Evolutionary conservation across 352 stramenopile species (phyloP), one percentile per base, ranked within the genome.

Genomic region (Pythium dissotocum): DNA sequence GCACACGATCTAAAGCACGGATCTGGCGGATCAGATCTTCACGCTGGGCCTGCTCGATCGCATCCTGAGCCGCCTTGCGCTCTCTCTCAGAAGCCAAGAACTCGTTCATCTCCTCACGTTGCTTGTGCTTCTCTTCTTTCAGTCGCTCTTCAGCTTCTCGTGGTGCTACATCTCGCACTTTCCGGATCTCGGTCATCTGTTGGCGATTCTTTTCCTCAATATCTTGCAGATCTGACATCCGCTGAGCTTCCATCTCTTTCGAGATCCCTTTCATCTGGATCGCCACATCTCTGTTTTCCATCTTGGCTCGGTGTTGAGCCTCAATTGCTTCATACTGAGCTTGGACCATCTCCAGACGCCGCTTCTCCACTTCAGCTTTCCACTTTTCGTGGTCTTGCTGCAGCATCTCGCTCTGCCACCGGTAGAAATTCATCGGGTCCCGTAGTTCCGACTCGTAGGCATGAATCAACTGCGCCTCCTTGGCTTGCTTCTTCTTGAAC

Each of bases 401-500:
- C 52, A 87, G 77, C 86, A 97, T 97, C n/a, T 77, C 77, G 12
- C 69, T 77, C 65, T 98, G 89, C 93, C 94, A 98, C 26, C 80
- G 74, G 53, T 97, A 96, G 38, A 96, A 98, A 36, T 97, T 92
- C 30, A 95, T 88, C 2, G 87, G 84, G 53, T 98, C 93, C 16
- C 93, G 75, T 24, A 98, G 72, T 58, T 98, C 91, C 1, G 87
- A 79, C 70, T 98, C 94, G 62, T 97, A 98, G 7, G 86, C 83
- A 26, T 88, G 72, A 18, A 97, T 78, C 21, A 96, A 56, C 66
- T 92, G 79, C 9, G 92, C 91, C 62, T 98, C 93, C 35, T 96
- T 85, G 2, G 86, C 87, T 71, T 98, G 92, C 70, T 98, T 97
- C 57, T 93, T 90, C 69, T 97, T 95, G 76, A 94, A 85, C 58